Evolutionary conservation across 768 basidiomycete species (phyloP).

Genomic region (Lactarius akahatsu): DNA sequence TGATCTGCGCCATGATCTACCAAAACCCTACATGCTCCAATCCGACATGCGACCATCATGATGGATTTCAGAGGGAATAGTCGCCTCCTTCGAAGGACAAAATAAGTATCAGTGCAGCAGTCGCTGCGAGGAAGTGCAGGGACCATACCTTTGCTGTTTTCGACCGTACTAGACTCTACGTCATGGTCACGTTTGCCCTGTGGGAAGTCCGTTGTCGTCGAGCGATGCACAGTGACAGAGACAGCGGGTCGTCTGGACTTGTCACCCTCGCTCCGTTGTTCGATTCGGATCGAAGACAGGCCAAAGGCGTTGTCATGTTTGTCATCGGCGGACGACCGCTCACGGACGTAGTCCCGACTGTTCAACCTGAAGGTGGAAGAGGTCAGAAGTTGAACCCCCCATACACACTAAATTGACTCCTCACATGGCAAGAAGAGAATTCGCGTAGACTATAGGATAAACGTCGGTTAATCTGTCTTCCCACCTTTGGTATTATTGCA

Average conservation of each 20-base stretch:
- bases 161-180: background rate
- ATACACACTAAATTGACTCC: slow-evolving; percentile 23
- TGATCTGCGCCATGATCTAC: background rate
- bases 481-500: background rate
- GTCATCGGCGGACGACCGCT: background rate
- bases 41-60: background rate
- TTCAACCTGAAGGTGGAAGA: slow-evolving; percentile 15
- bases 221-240: background rate
- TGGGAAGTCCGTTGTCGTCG: background rate
- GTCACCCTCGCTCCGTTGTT: background rate
- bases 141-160: background rate
- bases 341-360: slow-evolving; percentile 8
- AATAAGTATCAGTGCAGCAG: background rate
- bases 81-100: background rate
- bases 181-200: background rate
- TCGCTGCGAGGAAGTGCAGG: background rate
- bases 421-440: slow-evolving; percentile 53
- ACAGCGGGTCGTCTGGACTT: background rate
- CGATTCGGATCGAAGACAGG: background rate
- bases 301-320: background rate
- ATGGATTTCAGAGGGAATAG: background rate
- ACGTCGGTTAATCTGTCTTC: background rate
- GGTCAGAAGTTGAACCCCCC: background rate
- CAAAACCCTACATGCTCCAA: background rate
- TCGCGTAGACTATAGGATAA: slow-evolving; percentile 45